These are phyloP conservation scores for Carex arenaria DNA, from an alignment of 202 grass and related monocot genomes.

Conservation along the genomic window DNA sequence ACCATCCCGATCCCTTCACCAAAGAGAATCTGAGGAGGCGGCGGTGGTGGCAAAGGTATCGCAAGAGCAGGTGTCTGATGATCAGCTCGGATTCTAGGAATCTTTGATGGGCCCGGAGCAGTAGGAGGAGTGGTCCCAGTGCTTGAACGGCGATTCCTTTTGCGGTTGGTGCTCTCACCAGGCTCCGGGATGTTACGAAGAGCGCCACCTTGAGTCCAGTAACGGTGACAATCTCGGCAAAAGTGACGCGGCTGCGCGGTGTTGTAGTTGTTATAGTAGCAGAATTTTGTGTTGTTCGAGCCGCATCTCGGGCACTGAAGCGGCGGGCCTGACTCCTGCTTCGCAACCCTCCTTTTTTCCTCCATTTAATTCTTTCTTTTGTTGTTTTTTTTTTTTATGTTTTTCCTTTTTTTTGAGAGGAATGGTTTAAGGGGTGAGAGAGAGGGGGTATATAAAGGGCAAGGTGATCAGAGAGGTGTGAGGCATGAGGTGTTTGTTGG, in stretches of 20 bases:
- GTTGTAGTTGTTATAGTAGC: conserved; percentile 90
- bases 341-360: conserved; percentile 9
- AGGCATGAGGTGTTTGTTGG: conserved; percentile 20
- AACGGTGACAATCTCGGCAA: conserved; percentile 48
- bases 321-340: neutral
- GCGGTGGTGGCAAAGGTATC: neutral
- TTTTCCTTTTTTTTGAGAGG: neutral
- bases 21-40: conserved; percentile 1
- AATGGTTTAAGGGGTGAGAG: neutral
- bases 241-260: conserved; percentile 54
- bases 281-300: conserved; percentile 66
- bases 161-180: conserved; percentile 25
- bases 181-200: conserved; percentile 50
- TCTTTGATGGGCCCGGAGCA: neutral
- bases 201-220: conserved; percentile 65
- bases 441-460: neutral
- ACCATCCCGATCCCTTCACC: conserved; percentile 1
- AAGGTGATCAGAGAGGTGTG: neutral
- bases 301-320: conserved; percentile 58
- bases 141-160: conserved; percentile 20
- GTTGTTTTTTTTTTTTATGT: neutral
- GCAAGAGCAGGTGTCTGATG: neutral
- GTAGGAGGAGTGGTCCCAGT: neutral
- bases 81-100: conserved; percentile 15
- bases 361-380: neutral